Percentiles rank a stretch among this genome's conserved stretches.
Conservation (phyloP, 495 filamentous ascomycete genomes). For the Talaromyces liani region DNA sequence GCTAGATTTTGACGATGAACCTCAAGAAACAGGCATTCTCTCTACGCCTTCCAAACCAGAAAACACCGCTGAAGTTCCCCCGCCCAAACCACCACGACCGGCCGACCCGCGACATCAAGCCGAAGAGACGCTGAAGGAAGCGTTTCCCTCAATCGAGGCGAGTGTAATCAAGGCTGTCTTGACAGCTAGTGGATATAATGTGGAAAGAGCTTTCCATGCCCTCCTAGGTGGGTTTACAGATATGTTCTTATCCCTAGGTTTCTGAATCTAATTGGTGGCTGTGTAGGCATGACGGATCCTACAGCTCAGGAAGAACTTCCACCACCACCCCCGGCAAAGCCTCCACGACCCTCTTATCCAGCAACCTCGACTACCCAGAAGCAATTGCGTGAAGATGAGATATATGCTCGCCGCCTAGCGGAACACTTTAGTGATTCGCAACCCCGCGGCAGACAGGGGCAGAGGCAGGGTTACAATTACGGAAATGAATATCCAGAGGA, state of each 20-base stretch:
- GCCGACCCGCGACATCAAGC: slow-evolving; percentile 73
- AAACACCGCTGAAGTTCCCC: slow-evolving; percentile 42
- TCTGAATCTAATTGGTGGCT: not conserved
- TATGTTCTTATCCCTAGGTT: not conserved
- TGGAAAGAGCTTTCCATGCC: slow-evolving; percentile 95
- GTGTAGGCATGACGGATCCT: slow-evolving; percentile 85
- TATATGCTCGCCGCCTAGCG: slow-evolving; percentile 87
- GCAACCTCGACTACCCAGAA: slow-evolving; percentile 54
- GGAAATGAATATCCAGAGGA: slow-evolving; percentile 44
- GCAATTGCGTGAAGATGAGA: slow-evolving; percentile 86
- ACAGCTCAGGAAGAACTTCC: slow-evolving; percentile 62
- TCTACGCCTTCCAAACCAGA: slow-evolving; percentile 24
- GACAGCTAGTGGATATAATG: slow-evolving; percentile 71
- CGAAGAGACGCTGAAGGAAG: slow-evolving; percentile 84
- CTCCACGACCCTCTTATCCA: slow-evolving; percentile 54
- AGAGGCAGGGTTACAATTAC: slow-evolving; percentile 34
- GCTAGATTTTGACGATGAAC: slow-evolving; percentile 82
- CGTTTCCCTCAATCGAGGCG: slow-evolving; percentile 79
- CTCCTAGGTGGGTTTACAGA: slow-evolving; percentile 57
- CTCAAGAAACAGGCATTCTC: slow-evolving; percentile 52
- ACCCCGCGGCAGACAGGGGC: slow-evolving; percentile 17
- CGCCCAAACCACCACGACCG: slow-evolving; percentile 84
- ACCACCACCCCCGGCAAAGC: slow-evolving; percentile 55
- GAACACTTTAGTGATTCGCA: slow-evolving; percentile 66
- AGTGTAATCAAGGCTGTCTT: slow-evolving; percentile 84